Evolutionary conservation across 306 rosid species (phyloP), one percentile per base, ranked within the genome.

Genomic region (Vigna nakashimae): DNA sequence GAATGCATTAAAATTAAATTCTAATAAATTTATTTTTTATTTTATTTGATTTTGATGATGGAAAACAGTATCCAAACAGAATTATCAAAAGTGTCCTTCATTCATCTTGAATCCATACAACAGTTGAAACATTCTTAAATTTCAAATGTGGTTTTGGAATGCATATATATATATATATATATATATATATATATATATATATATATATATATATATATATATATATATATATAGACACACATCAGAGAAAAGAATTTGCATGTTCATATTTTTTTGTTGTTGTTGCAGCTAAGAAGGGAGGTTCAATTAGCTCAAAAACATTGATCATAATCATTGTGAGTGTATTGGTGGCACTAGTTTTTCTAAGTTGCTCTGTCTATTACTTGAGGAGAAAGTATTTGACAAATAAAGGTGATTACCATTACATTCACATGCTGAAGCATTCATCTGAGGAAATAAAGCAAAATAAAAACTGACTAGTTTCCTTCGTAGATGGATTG

Each of bases 261-360:
- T 60, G 11, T 28, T 69, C 55, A 62, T 36, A 17, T 73, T 49
- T 58, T 14, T 15, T 11, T 12, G n/a, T 16, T 79, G 20, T 71
- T 74, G 7, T 48, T 71, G 70, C 30, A 79, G 83, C 34, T 6
- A 65, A 22, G 1, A 5, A 79, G 9, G 75, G 79, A 46, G 52
- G 36, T 62, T 52, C 70, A 55, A 63, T 38, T 17, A 79, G 63
- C n/a, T 60, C 81, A 45, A 79, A 24, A 34, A 45, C 65, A 4
- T 34, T 53, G 45, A 79, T 83, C 46, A 74, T 69, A 56, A 55
- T 1, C 63, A 22, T 79, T 5, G 65, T 74, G 5, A 32, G 48
- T 74, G 81, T 73, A 55, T 43, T 74, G 57, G 84, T 69, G n/a
- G 74, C 78, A 69, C 5, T 79, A 45, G 71, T 42, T 79, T 53